Conservation (phyloP, 768 basidiomycete species). For the Termitomyces sp. region DNA sequence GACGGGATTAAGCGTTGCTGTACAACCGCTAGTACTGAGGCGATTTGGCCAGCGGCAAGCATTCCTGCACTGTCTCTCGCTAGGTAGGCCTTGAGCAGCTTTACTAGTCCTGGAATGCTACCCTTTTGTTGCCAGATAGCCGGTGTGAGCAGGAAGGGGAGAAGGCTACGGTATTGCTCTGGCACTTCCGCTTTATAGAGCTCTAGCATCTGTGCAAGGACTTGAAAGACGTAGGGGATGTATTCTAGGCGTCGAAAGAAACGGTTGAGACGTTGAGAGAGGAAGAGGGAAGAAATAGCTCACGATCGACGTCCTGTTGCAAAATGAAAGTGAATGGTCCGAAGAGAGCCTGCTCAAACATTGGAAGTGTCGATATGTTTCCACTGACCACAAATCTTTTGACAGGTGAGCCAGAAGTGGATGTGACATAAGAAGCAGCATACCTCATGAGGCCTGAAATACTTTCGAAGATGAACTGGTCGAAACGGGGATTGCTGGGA, state of each 20-base stretch:
- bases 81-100: constrained; percentile 81
- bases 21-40: constrained; percentile 75
- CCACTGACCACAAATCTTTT: constrained; percentile 76
- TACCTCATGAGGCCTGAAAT: constrained; percentile 91
- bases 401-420: not conserved
- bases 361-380: constrained; percentile 55
- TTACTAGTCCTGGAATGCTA: constrained; percentile 89
- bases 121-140: constrained; percentile 91
- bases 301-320: constrained; percentile 90
- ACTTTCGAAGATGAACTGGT: constrained; percentile 96
- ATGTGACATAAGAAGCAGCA: constrained; percentile 1
- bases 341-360: constrained; percentile 80
- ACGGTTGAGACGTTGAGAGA: not conserved
- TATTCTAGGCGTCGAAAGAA: constrained; percentile 56
- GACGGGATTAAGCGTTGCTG: constrained; percentile 88
- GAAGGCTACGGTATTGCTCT: constrained; percentile 66
- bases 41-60: constrained; percentile 64
- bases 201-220: constrained; percentile 93
- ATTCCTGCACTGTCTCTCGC: constrained; percentile 63
- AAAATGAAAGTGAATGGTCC: constrained; percentile 84
- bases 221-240: constrained; percentile 95
- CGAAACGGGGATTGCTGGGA: constrained; percentile 95
- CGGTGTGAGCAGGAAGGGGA: constrained; percentile 81
- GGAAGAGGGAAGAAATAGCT: constrained; percentile 14
- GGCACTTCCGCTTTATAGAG: constrained; percentile 66